Evolutionary conservation across 768 basidiomycete genomes (phyloP).

Genomic region (Lentinula raphanica): DNA sequence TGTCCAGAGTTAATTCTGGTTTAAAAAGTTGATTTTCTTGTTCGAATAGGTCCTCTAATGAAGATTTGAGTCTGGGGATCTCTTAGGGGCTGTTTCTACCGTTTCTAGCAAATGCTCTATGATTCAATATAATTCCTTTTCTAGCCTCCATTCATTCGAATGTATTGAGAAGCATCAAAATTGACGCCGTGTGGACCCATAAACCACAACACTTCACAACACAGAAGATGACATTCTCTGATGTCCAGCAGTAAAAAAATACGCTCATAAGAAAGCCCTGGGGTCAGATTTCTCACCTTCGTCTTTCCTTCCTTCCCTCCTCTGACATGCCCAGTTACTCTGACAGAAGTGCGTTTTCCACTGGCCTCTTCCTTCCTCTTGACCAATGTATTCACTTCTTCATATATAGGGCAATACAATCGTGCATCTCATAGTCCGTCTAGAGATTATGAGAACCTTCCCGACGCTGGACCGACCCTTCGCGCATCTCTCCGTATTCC

Average conservation of each 20-base stretch:
- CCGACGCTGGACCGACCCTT: constrained; percentile 38
- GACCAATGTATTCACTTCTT: not conserved
- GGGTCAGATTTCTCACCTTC: not conserved
- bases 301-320: not conserved
- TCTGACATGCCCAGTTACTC: not conserved
- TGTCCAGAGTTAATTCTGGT: too few relatives aligned
- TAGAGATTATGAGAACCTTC: constrained; percentile 6
- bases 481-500: constrained; percentile 36
- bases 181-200: not conserved
- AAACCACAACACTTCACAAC: not conserved
- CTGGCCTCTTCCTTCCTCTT: not conserved
- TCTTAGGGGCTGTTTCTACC: not conserved
- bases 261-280: not conserved
- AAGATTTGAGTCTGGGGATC: not conserved
- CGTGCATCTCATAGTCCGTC: not conserved
- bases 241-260: not conserved
- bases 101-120: not conserved
- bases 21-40: too few relatives aligned
- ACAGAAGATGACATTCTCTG: constrained; percentile 1
- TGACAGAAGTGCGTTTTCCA: not conserved
- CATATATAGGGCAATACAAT: not conserved
- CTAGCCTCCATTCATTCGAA: not conserved
- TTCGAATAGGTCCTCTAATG: too few relatives aligned
- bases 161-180: not conserved
- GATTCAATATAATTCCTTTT: not conserved